Conservation (phyloP, 2,329 filamentous ascomycete species). For the Alternaria infectoria region DNA sequence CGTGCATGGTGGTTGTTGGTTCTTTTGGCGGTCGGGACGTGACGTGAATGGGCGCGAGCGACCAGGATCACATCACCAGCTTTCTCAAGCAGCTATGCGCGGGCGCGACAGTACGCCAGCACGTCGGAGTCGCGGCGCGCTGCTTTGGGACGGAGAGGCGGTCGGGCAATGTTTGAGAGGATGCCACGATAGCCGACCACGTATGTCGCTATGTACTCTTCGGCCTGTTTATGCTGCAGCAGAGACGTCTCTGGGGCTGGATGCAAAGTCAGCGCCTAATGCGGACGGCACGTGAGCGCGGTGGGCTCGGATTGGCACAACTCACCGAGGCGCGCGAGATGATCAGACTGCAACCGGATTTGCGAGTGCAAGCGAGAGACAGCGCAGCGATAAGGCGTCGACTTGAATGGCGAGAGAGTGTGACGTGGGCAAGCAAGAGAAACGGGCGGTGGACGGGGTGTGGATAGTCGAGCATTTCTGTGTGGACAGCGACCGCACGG, state of each 20-base stretch:
- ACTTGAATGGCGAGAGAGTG: neutral
- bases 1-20: slow-evolving; percentile 41
- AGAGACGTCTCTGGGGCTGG: slow-evolving; percentile 14
- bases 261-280: slow-evolving; percentile 37
- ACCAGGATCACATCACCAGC: slow-evolving; percentile 48
- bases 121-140: slow-evolving; percentile 24
- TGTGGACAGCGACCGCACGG: slow-evolving; percentile 24
- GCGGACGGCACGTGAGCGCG: slow-evolving; percentile 42
- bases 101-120: slow-evolving; percentile 20
- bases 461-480: slow-evolving; percentile 33
- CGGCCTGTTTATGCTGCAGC: slow-evolving; percentile 36
- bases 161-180: slow-evolving; percentile 39
- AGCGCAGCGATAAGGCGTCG: slow-evolving; percentile 4
- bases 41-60: slow-evolving; percentile 37
- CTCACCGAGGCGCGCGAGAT: slow-evolving; percentile 16
- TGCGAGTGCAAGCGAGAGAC: slow-evolving; percentile 5
- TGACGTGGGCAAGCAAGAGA: slow-evolving; percentile 32
- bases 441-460: slow-evolving; percentile 26
- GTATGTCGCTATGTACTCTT: slow-evolving; percentile 44
- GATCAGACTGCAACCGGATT: slow-evolving; percentile 5
- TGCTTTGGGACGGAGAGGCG: slow-evolving; percentile 36
- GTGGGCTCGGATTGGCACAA: slow-evolving; percentile 28
- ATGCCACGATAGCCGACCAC: slow-evolving; percentile 51
- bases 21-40: slow-evolving; percentile 23
- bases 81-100: slow-evolving; percentile 15